Evolutionary conservation across 2,329 filamentous ascomycete genomes (phyloP).

Genomic region (Tolypocladium cylindrosporum): DNA sequence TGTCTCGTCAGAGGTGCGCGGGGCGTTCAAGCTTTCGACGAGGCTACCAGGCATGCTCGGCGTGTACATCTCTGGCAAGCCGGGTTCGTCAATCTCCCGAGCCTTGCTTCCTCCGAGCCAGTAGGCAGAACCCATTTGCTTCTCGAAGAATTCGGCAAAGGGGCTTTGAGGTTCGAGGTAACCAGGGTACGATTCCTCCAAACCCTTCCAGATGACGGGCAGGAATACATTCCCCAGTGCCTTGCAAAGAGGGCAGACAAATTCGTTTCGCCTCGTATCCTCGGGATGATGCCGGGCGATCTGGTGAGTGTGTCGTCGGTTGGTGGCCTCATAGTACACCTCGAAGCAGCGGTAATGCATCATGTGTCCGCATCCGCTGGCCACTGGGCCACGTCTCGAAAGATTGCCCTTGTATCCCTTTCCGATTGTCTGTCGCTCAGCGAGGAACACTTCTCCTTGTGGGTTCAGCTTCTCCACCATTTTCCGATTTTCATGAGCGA

Average conservation of each 20-base stretch:
- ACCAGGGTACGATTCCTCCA: constrained; percentile 74
- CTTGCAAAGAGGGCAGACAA: constrained; percentile 94
- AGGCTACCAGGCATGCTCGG: constrained; percentile 28
- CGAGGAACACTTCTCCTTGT: constrained; percentile 58
- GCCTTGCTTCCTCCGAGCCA: constrained; percentile 30
- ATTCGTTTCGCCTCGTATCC: constrained; percentile 67
- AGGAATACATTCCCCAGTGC: constrained; percentile 91
- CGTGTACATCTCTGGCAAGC: constrained; percentile 19
- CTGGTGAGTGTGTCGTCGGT: constrained; percentile 77
- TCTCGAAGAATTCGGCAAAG: constrained; percentile 62
- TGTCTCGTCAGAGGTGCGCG: constrained; percentile 25
- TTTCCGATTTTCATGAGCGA: constrained; percentile 77
- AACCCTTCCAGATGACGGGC: constrained; percentile 89
- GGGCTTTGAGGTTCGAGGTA: constrained; percentile 48
- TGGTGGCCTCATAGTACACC: constrained; percentile 75
- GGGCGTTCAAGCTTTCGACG: constrained; percentile 25
- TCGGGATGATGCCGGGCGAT: constrained; percentile 94
- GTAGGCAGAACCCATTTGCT: constrained; percentile 39
- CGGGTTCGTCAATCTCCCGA: constrained; percentile 20
- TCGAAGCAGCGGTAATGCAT: constrained; percentile 98
- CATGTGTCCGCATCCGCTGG: constrained; percentile 89
- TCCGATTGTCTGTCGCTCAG: constrained; percentile 73
- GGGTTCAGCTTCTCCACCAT: constrained; percentile 66
- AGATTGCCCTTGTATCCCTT: constrained; percentile 73
- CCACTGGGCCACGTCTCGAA: constrained; percentile 65